Percentiles rank a stretch among this genome's conserved stretches.
phyloP scores from a whole-genome alignment of 169 alveolate genomes.

The Plasmodium inui region DNA sequence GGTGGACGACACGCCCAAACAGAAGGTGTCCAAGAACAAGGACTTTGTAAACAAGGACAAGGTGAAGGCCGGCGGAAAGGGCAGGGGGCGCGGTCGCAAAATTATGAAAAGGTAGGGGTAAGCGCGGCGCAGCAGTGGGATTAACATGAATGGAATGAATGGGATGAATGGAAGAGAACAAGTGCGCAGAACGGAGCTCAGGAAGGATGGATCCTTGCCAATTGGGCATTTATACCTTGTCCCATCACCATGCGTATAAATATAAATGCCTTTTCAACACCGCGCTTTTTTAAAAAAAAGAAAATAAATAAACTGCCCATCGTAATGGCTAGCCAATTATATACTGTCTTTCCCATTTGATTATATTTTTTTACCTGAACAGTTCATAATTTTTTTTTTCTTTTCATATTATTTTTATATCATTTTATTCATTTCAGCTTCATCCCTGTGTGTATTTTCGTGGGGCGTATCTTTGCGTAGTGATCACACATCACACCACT shows the following conservation, averaged over 20 bases:
- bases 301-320: neutral
- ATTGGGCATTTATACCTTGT: neutral
- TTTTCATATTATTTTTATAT: neutral
- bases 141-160: neutral
- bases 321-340: conserved; percentile 1
- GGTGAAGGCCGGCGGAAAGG: conserved; percentile 78
- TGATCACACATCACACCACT: neutral
- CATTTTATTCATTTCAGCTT: neutral
- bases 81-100: conserved; percentile 85
- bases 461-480: neutral
- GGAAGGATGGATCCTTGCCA: conserved; percentile 3
- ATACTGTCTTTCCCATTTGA: neutral
- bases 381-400: neutral
- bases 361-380: neutral
- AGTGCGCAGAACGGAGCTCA: conserved; percentile 26
- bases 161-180: neutral
- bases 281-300: neutral
- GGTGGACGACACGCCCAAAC: conserved; percentile 96
- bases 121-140: conserved; percentile 15
- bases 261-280: neutral
- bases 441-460: neutral
- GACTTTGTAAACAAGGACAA: conserved; percentile 75
- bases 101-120: conserved; percentile 35
- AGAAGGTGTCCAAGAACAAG: conserved; percentile 86
- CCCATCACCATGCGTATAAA: neutral